phyloP scores from a whole-genome alignment of 164 flowering plant species.

The Buxus sempervirens region DNA sequence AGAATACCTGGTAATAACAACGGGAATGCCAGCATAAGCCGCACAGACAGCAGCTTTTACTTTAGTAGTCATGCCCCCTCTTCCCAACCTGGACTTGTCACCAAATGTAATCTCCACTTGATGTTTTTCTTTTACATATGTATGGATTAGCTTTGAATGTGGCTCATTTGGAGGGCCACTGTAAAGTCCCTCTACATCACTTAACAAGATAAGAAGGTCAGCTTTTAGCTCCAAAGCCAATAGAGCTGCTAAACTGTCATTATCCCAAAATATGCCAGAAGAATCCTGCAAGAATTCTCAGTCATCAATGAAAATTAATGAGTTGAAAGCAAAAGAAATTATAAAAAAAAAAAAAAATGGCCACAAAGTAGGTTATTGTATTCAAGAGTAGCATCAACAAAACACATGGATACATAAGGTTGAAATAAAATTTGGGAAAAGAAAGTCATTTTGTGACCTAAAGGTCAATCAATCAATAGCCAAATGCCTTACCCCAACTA shows the following conservation, averaged over 20 bases:
- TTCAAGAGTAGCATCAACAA: neutral
- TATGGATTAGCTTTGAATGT: slow-evolving; percentile 72
- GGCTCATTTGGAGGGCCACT: slow-evolving; percentile 97
- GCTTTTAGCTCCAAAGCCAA: slow-evolving; percentile 92
- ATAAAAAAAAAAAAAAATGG: neutral
- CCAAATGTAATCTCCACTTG: slow-evolving; percentile 84
- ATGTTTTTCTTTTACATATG: slow-evolving; percentile 75
- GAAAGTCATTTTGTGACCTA: neutral
- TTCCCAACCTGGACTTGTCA: slow-evolving; percentile 92
- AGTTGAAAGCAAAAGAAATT: neutral
- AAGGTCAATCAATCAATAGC: neutral
- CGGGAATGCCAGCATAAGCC: slow-evolving; percentile 89
- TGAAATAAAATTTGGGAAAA: neutral
- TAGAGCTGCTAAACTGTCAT: slow-evolving; percentile 93
- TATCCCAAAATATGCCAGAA: slow-evolving; percentile 99
- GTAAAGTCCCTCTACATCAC: slow-evolving; percentile 96
- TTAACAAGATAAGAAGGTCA: slow-evolving; percentile 86
- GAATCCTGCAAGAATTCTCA: slow-evolving; percentile 61
- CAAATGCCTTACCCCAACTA: too few relatives aligned
- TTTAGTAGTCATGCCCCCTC: slow-evolving; percentile 99
- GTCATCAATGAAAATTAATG: slow-evolving; percentile 9
- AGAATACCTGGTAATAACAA: slow-evolving; percentile 79
- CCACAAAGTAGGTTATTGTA: neutral
- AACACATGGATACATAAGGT: neutral
- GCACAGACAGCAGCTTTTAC: slow-evolving; percentile 96